phyloP scores from a whole-genome alignment of 2,329 filamentous ascomycete genomes.

The Albophoma yamanashiensis region DNA sequence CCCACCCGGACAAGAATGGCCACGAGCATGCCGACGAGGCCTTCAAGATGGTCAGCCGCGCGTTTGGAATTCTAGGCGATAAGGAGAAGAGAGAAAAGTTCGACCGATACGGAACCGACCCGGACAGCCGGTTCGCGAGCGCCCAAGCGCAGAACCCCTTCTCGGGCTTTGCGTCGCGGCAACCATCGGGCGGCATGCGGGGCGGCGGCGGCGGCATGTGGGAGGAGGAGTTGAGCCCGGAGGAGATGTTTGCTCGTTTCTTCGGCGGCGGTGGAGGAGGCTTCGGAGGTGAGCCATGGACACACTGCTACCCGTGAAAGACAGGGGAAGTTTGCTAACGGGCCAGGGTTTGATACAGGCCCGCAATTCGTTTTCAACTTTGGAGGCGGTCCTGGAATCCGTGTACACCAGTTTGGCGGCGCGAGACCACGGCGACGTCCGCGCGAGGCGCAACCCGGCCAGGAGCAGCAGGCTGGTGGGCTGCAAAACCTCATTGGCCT shows the following conservation, averaged over 20 bases:
- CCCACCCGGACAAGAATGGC: slow-evolving; percentile 98
- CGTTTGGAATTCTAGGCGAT: slow-evolving; percentile 88
- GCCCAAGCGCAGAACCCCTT: slow-evolving; percentile 53
- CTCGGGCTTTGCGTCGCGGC: slow-evolving; percentile 43
- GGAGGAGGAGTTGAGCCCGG: slow-evolving; percentile 87
- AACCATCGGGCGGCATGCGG: slow-evolving; percentile 30
- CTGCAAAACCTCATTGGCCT: slow-evolving; percentile 59
- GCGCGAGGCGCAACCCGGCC: slow-evolving; percentile 45
- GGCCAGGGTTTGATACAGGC: slow-evolving; percentile 57
- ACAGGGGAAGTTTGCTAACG: slow-evolving; percentile 9
- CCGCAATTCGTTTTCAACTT: slow-evolving; percentile 94
- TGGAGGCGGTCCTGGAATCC: slow-evolving; percentile 79
- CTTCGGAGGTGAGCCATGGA: slow-evolving; percentile 27
- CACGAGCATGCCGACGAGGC: slow-evolving; percentile 93
- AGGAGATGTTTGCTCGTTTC: slow-evolving; percentile 95
- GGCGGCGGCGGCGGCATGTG: slow-evolving; percentile 52
- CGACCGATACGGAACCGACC: slow-evolving; percentile 84
- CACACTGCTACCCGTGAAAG: no score
- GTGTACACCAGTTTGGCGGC: slow-evolving; percentile 93
- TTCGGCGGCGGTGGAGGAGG: slow-evolving; percentile 73
- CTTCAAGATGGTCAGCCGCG: slow-evolving; percentile 94
- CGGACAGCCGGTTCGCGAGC: slow-evolving; percentile 73
- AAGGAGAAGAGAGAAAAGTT: slow-evolving; percentile 77
- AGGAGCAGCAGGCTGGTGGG: slow-evolving; percentile 33
- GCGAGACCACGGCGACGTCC: slow-evolving; percentile 66